Conservation (phyloP, 768 basidiomycete species). For the Xerocomellus amylosporus region DNA sequence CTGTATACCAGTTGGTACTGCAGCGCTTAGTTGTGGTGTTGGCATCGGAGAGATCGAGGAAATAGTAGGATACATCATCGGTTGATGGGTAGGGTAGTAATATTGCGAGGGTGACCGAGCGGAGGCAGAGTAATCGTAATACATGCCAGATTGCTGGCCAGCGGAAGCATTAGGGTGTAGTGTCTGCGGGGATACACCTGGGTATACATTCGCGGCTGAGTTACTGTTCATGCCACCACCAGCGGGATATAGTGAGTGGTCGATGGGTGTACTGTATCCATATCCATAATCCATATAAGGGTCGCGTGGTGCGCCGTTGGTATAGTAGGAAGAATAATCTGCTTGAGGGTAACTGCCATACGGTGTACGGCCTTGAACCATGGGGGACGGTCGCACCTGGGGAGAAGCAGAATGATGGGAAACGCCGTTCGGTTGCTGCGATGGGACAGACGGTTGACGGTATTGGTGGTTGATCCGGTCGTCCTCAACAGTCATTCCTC, state of each 20-base stretch:
- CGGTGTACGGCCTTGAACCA: conserved; percentile 44
- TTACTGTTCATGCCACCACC: conserved; percentile 45
- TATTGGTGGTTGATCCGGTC: conserved; percentile 42
- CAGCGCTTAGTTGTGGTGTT: conserved; percentile 43
- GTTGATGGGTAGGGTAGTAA: conserved; percentile 56
- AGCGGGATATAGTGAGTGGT: conserved; percentile 49
- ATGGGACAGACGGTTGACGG: conserved; percentile 35
- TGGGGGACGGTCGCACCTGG: conserved; percentile 41
- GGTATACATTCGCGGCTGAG: conserved; percentile 49
- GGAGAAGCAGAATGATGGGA: conserved; percentile 32
- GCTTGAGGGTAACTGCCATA: conserved; percentile 52
- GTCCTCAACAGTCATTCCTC: conserved; percentile 61
- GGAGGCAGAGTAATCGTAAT: conserved; percentile 55
- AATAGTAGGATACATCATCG: conserved; percentile 55
- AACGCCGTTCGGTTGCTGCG: conserved; percentile 31
- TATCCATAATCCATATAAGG: conserved; percentile 56
- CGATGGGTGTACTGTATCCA: conserved; percentile 49
- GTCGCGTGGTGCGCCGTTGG: conserved; percentile 47
- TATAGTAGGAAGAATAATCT: conserved; percentile 63
- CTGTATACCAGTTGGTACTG: conserved; percentile 38
- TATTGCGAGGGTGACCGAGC: conserved; percentile 55
- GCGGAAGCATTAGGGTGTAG: conserved; percentile 42
- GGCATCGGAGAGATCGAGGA: conserved; percentile 54
- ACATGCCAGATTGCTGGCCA: conserved; percentile 51
- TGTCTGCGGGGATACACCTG: conserved; percentile 40